A percentile compares a stretch with the other conserved stretches of the same genome.
These are phyloP conservation scores for Boeremia exigua DNA, from an alignment of 2,329 filamentous ascomycete genomes.

Conservation along the genomic window DNA sequence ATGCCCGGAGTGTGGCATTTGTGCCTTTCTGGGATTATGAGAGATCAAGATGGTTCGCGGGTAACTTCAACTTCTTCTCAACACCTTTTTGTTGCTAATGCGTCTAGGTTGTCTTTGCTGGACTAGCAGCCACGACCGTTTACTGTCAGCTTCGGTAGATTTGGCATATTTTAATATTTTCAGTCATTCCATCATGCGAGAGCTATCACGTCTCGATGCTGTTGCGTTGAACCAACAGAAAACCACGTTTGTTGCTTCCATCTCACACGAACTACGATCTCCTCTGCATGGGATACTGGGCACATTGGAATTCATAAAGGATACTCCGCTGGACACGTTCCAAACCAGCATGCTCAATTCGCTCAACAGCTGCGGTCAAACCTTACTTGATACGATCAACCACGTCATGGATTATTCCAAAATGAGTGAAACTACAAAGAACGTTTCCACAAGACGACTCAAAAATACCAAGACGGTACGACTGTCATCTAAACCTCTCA, in stretches of 20 bases:
- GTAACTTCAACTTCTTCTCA: not conserved
- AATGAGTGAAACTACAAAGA: slow-evolving; percentile 42
- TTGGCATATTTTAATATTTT: slow-evolving; percentile 46
- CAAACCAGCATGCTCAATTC: slow-evolving; percentile 56
- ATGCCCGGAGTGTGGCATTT: slow-evolving; percentile 45
- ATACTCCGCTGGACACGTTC: slow-evolving; percentile 51
- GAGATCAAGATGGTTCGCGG: slow-evolving; percentile 44
- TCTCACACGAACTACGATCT: slow-evolving; percentile 60
- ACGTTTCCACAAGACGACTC: slow-evolving; percentile 41
- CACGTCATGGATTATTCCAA: slow-evolving; percentile 43
- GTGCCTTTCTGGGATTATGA: slow-evolving; percentile 51
- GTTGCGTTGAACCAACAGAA: slow-evolving; percentile 54
- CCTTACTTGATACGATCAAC: slow-evolving; percentile 55
- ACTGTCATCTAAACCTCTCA: slow-evolving; percentile 40
- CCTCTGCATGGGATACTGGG: slow-evolving; percentile 50
- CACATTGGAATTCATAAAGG: slow-evolving; percentile 58
- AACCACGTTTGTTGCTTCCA: slow-evolving; percentile 59
- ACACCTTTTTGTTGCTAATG: not conserved
- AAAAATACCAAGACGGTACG: slow-evolving; percentile 38
- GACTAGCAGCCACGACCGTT: slow-evolving; percentile 38
- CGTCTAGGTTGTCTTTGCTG: slow-evolving; percentile 40
- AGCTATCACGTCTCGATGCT: slow-evolving; percentile 61
- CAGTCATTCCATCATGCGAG: slow-evolving; percentile 61
- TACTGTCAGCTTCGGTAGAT: slow-evolving; percentile 38
- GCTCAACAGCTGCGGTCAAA: slow-evolving; percentile 52